These are phyloP conservation scores for Phyllosticta citrichinensis DNA, from an alignment of 2,329 filamentous ascomycete species.

Conservation along the genomic window DNA sequence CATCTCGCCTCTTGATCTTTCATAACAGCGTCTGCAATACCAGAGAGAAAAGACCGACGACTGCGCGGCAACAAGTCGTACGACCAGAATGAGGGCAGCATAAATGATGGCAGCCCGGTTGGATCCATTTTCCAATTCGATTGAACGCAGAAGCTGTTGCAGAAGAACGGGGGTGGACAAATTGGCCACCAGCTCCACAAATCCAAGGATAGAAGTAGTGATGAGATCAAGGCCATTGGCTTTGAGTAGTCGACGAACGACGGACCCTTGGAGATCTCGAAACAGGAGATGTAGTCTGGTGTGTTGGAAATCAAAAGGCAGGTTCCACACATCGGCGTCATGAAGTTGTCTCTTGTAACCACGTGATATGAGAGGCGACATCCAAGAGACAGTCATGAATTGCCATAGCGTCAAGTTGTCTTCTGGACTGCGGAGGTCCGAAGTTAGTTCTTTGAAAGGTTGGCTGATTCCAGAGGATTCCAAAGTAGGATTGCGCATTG, in stretches of 20 bases:
- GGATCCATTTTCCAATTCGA: slow-evolving; percentile 44
- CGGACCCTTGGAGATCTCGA: slow-evolving; percentile 59
- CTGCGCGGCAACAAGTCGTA: slow-evolving; percentile 54
- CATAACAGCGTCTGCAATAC: slow-evolving; percentile 77
- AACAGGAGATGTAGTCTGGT: slow-evolving; percentile 64
- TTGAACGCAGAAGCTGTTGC: slow-evolving; percentile 59
- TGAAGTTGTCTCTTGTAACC: slow-evolving; percentile 58
- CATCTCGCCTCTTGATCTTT: slow-evolving; percentile 74
- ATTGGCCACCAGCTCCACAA: slow-evolving; percentile 51
- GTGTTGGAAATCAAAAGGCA: slow-evolving; percentile 77
- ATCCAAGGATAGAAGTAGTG: slow-evolving; percentile 53
- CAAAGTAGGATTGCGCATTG: slow-evolving; percentile 52
- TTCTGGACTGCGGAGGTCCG: slow-evolving; percentile 60
- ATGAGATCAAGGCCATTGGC: slow-evolving; percentile 74
- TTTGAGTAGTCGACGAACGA: slow-evolving; percentile 57
- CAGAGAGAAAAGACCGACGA: slow-evolving; percentile 61
- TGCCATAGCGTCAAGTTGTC: slow-evolving; percentile 72
- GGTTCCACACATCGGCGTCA: slow-evolving; percentile 70
- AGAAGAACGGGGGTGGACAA: slow-evolving; percentile 55
- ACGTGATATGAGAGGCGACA: slow-evolving; percentile 59
- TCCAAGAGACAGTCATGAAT: slow-evolving; percentile 79
- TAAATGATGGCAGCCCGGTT: slow-evolving; percentile 52
- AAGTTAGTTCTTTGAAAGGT: slow-evolving; percentile 46
- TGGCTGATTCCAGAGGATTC: slow-evolving; percentile 48
- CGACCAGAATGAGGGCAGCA: slow-evolving; percentile 50